These are phyloP conservation scores for Silene conica DNA, from an alignment of 148 eudicot genomes.

Conservation along the genomic window DNA sequence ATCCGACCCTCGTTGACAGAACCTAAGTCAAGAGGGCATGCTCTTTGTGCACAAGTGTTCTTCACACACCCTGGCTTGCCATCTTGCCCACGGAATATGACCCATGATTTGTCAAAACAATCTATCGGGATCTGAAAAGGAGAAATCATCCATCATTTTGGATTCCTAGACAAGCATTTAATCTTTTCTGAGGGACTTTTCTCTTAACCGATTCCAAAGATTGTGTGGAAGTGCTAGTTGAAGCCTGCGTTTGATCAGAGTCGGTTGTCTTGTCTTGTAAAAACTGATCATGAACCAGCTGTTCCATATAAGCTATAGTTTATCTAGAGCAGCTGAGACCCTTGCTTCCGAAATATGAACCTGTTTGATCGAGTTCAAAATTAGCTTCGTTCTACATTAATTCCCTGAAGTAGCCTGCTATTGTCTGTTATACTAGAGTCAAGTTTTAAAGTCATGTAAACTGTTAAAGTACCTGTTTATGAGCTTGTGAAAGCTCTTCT, in stretches of 20 bases:
- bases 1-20: slow-evolving; percentile 90
- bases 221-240: slow-evolving; percentile 53
- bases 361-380: slow-evolving; percentile 34
- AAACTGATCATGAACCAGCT: slow-evolving; percentile 74
- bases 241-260: slow-evolving; percentile 29
- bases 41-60: slow-evolving; percentile 96
- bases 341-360: slow-evolving; percentile 95
- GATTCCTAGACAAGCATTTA: slow-evolving; percentile 26
- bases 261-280: slow-evolving; percentile 58
- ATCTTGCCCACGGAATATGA: slow-evolving; percentile 85
- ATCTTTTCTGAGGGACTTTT: slow-evolving; percentile 43
- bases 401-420: not conserved
- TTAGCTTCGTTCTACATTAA: not conserved
- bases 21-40: slow-evolving; percentile 95
- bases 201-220: slow-evolving; percentile 33
- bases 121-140: slow-evolving; percentile 73
- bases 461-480: slow-evolving; percentile 54
- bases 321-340: slow-evolving; percentile 75
- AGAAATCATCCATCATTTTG: not conserved
- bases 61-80: slow-evolving; percentile 85
- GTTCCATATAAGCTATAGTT: slow-evolving; percentile 94
- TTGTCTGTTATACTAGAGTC: not conserved
- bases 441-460: too few relatives aligned
- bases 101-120: slow-evolving; percentile 95
- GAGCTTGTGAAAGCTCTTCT: slow-evolving; percentile 78